Conservation (phyloP, 148 eudicot species). For the Cornus suecica region DNA sequence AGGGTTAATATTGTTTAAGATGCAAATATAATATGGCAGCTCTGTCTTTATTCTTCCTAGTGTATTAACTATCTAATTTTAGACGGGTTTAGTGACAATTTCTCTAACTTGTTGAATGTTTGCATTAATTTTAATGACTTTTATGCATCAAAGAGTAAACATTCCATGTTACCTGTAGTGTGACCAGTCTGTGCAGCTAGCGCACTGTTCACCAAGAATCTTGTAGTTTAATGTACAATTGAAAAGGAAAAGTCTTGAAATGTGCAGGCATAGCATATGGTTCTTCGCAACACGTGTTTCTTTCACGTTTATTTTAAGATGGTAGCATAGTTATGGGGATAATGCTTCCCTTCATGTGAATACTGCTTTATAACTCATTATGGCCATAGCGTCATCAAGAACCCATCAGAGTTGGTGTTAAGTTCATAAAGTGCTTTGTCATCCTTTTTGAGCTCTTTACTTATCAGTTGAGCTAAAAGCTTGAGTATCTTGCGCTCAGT, state of each 20-base stretch:
- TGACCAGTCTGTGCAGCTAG: not conserved
- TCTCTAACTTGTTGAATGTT: no score
- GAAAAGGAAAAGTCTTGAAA: not conserved
- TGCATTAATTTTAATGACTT: not conserved
- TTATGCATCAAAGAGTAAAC: not conserved
- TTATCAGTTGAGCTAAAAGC: not conserved
- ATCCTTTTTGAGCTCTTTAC: not conserved
- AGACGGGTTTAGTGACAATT: no score
- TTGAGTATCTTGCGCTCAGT: not conserved
- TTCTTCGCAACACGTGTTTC: not conserved
- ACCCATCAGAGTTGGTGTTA: not conserved
- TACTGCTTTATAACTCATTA: not conserved
- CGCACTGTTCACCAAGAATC: not conserved
- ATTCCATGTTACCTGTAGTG: not conserved
- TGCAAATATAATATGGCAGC: no score
- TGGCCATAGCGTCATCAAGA: not conserved
- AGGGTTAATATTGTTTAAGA: no score
- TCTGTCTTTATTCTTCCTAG: no score
- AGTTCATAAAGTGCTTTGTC: not conserved
- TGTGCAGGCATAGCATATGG: not conserved
- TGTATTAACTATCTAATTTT: no score
- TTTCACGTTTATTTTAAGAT: not conserved
- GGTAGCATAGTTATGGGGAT: not conserved
- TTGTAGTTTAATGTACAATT: not conserved
- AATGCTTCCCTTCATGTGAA: not conserved